Evolutionary conservation across 208 protist genomes (phyloP).

Genomic region (Dictyostelium gargantuum): DNA sequence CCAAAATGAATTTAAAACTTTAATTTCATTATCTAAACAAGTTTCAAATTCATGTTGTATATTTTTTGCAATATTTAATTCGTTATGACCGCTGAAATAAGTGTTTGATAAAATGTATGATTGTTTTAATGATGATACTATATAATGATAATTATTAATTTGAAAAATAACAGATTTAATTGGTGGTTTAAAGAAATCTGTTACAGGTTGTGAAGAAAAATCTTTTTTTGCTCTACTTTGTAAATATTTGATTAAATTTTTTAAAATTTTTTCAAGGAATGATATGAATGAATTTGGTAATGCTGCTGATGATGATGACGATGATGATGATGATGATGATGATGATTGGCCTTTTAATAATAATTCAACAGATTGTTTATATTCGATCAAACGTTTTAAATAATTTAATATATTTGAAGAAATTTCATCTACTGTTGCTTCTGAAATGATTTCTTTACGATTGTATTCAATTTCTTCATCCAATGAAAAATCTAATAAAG

Average conservation of each 20-base stretch:
- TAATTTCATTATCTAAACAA: constrained; percentile 32
- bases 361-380: constrained; percentile 38
- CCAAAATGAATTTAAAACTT: constrained; percentile 29
- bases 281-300: background rate
- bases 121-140: background rate
- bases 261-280: constrained; percentile 35
- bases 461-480: background rate
- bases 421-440: constrained; percentile 37
- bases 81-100: background rate
- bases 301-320: background rate
- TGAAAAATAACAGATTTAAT: constrained; percentile 23
- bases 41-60: constrained; percentile 28
- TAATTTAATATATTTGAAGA: constrained; percentile 60
- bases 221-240: constrained; percentile 8
- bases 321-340: background rate
- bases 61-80: background rate
- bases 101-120: background rate
- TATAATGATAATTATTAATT: constrained; percentile 53
- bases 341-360: constrained; percentile 2
- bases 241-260: constrained; percentile 29
- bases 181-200: constrained; percentile 2
- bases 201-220: background rate
- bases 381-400: constrained; percentile 56
- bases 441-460: background rate
- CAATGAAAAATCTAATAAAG: constrained; percentile 25